Base-by-base conservation (phyloP, 495 filamentous ascomycete genomes). In the Haplographium delicatum region DNA sequence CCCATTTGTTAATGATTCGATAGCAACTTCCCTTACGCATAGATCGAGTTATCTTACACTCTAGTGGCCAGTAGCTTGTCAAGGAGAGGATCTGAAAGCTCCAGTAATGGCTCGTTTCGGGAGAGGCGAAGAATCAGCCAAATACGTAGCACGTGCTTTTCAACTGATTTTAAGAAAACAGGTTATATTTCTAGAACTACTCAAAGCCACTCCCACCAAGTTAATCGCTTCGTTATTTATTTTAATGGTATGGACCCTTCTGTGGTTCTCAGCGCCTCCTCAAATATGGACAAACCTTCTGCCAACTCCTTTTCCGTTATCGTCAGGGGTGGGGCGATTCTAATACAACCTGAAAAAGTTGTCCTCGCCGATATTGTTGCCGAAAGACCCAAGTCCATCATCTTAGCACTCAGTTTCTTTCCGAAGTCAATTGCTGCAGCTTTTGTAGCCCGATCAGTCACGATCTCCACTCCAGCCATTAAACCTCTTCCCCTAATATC, bases 401-500 rank as follows among this genome's bases (percentile, higher is more conserved):
- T 70, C 13, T 59, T 60, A 13, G 71, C 67, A 0, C 65, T 69
- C 8, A 83, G 62, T 2, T 41, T 49, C 38, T 72, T 62, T 0
- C 75, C 77, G 13, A 83, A 47, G 7, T 78, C 74, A 0, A 60
- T 15, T 2, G 60, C 74, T 1, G 74, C 61, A 10, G 62, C 57
- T 44, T 73, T 72, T 2, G 51, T 68, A 8, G 55, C 40, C 47
- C 72, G 75, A 56, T 77, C 63, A 26, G 62, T 50, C 10, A 82
- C 74, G 53, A 83, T 73, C 58, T 81, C 79, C 39, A 85, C 62
- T 2, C 70, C 79, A 71, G 72, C 77, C 59, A 85, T 81, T 8
- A 84, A 61, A 0, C 83, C 81, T 1, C 72, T 66, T 0, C 83
- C 83, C 2, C 83, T 72, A 47, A 85, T 76, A 60, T 84, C 68